A percentile compares a stretch with the other conserved stretches of the same genome.
These are phyloP conservation scores for Knufia fluminis DNA, from an alignment of 2,329 filamentous ascomycete species.

Conservation along the genomic window DNA sequence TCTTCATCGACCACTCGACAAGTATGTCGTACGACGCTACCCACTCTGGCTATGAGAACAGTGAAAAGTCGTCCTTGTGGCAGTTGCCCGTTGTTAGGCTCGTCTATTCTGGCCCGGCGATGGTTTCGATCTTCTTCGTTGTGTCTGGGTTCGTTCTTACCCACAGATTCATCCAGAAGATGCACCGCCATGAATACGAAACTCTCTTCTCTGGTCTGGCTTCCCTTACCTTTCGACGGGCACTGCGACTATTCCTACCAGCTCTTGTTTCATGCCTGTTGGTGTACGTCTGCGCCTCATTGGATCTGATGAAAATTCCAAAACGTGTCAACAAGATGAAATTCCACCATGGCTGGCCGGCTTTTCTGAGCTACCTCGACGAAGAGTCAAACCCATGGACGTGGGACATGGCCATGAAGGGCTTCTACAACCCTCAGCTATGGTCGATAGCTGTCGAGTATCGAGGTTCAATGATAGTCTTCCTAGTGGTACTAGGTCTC, in stretches of 20 bases:
- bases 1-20: conserved; percentile 21
- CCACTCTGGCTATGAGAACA: not conserved
- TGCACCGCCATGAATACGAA: conserved; percentile 29
- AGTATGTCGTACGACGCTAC: not conserved
- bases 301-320: not conserved
- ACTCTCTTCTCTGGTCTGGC: conserved; percentile 30
- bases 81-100: conserved; percentile 8
- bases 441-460: conserved; percentile 42
- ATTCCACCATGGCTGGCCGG: not conserved
- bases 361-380: not conserved
- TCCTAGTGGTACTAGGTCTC: conserved; percentile 21
- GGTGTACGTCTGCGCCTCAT: not conserved
- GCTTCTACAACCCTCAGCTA: conserved; percentile 34
- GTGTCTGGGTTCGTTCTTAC: conserved; percentile 41
- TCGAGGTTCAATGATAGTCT: conserved; percentile 36
- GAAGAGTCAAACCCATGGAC: conserved; percentile 1
- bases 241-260: conserved; percentile 6
- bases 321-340: not conserved
- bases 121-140: conserved; percentile 40
- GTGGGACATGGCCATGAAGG: not conserved
- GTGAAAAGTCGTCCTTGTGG: conserved; percentile 1
- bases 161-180: conserved; percentile 32
- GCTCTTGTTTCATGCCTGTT: conserved; percentile 2
- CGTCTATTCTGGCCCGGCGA: conserved; percentile 17
- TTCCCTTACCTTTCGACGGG: conserved; percentile 5